These are phyloP conservation scores for Cercophora newfieldiana DNA, from an alignment of 495 filamentous ascomycete species.

Conservation along the genomic window DNA sequence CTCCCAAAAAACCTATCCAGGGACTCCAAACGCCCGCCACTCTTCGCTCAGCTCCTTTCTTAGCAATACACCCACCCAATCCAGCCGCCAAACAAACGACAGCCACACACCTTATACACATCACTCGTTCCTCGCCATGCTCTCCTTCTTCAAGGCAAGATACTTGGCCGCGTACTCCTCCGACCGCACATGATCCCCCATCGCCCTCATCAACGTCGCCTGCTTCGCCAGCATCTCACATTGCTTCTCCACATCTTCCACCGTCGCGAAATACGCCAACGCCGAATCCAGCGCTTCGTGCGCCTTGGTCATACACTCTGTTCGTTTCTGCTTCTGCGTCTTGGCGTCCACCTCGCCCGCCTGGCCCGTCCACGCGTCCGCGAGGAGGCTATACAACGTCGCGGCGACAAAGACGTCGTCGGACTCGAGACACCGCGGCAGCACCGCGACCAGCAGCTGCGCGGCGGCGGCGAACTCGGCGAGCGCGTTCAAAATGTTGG, in stretches of 20 bases:
- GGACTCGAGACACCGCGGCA: constrained; percentile 81
- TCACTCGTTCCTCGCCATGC: constrained; percentile 23
- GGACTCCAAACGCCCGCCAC: too few species aligned
- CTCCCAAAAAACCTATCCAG: too few species aligned
- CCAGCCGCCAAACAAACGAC: background rate
- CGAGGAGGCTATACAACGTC: constrained; percentile 70
- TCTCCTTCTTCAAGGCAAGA: constrained; percentile 56
- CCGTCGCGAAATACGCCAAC: constrained; percentile 61
- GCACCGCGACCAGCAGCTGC: constrained; percentile 66
- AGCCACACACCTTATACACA: background rate
- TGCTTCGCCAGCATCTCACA: constrained; percentile 87
- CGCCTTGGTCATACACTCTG: constrained; percentile 55
- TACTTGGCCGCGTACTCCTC: constrained; percentile 77
- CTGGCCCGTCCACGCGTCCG: constrained; percentile 81
- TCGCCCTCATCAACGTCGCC: constrained; percentile 72
- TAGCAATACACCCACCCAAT: background rate
- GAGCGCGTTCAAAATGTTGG: constrained; percentile 67
- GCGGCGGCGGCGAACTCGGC: constrained; percentile 72
- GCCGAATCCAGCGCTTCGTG: constrained; percentile 68
- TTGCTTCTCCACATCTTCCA: constrained; percentile 73
- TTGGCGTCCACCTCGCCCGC: constrained; percentile 52
- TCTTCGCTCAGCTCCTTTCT: background rate
- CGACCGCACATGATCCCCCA: constrained; percentile 68
- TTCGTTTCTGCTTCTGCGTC: background rate
- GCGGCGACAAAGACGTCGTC: constrained; percentile 66